Percentiles rank a stretch among this genome's conserved stretches.
Conservation (phyloP, 371 early-diverging fungal species). For the Mortierella sp. region DNA sequence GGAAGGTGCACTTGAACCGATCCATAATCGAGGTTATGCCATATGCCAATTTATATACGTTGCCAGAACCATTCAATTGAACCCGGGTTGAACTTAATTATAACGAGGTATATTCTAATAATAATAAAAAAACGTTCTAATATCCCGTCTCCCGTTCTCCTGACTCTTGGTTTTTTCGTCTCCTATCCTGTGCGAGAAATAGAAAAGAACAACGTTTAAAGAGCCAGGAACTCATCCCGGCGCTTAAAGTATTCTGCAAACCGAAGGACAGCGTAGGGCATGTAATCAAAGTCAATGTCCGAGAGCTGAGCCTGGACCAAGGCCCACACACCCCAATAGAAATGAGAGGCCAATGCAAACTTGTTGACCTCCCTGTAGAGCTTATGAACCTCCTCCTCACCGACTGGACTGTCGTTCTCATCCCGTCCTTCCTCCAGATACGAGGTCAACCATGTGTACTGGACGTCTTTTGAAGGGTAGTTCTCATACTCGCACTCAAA, state of each 20-base stretch:
- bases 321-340: conserved; percentile 95
- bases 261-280: conserved; percentile 87
- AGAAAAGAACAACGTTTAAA: conserved; percentile 28
- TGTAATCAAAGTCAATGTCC: conserved; percentile 95
- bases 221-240: conserved; percentile 57
- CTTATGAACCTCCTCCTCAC: conserved; percentile 65
- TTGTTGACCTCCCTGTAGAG: conserved; percentile 82
- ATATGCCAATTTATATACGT: too few species aligned
- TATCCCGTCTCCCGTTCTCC: too few species aligned
- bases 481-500: conserved; percentile 93
- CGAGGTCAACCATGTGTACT: conserved; percentile 77
- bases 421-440: conserved; percentile 55
- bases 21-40: too few species aligned
- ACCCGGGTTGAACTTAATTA: too few species aligned
- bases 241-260: conserved; percentile 81
- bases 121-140: too few species aligned
- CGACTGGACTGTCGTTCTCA: conserved; percentile 32
- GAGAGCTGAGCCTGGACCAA: conserved; percentile 88
- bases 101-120: too few species aligned
- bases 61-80: too few species aligned
- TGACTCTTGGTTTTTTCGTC: too few species aligned
- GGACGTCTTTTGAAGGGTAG: conserved; percentile 80
- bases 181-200: too few species aligned
- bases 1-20: too few species aligned
- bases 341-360: conserved; percentile 90